Evolutionary conservation across 208 protist species (phyloP), one percentile per base, ranked within the genome.

Genomic region (Leishmania martiniquensis): DNA sequence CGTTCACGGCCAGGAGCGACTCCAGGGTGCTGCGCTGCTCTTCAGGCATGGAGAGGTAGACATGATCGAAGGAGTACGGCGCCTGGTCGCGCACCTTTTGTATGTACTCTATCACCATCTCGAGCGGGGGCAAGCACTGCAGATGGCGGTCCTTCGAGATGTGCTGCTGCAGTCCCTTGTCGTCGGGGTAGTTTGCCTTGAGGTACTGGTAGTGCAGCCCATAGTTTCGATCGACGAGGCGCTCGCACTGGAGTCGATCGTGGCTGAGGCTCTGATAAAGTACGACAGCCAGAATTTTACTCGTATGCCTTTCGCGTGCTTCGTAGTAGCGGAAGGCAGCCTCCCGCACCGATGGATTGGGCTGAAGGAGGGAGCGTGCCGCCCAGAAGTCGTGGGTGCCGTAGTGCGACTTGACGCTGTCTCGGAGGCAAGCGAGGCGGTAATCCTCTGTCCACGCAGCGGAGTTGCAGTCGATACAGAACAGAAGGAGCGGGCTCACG

Each of bases 201-300:
- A 91, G 77, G 72, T 91, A 91, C 51, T 84, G 76, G 74, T 88
- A 90, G 80, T 94, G 87, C 20, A 85, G 73, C 59, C 82, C 85
- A 62, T 83, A 85, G n/a, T 79, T 69, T 3, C 47, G 47, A 1
- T 65, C 67, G n/a, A 17, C 72, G 29, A 60, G 42, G 7, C 17
- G 25, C 65, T 87, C 54, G 65, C 87, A 89, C 32, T 77, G 76
- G 44, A 78, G 39, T 45, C 54, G 34, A 62, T 77, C 73, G 34
- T 52, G 20, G 51, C 67, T 42, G 39, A 44, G 44, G 7, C 71
- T 45, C n/a, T 79, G 80, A 45, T 88, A 81, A 47, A 82, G 52
- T 60, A 89, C 75, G 44, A 90, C 87, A n/a, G 86, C 83, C 32
- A 83, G 72, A 42, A 84, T 74, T 5, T 69, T 62, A 47, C 66